phyloP scores from a whole-genome alignment of 805 yeast genomes.

The Wickerhamomyces xylosicus region DNA sequence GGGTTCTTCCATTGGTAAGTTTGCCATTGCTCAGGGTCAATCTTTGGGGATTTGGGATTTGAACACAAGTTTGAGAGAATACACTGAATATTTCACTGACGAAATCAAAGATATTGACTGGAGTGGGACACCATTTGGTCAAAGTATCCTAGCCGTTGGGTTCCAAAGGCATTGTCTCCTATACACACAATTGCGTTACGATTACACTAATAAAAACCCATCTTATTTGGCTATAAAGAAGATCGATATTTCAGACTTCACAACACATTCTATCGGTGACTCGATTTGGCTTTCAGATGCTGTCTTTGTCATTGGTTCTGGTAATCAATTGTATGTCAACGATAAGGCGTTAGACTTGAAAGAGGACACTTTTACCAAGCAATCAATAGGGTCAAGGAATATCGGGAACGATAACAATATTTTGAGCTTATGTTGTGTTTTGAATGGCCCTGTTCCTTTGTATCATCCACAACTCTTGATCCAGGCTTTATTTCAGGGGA shows the following conservation, averaged over 20 bases:
- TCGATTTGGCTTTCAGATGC: slow-evolving; percentile 81
- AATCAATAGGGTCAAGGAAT: slow-evolving; percentile 48
- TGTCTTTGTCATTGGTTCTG: slow-evolving; percentile 72
- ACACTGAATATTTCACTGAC: slow-evolving; percentile 30
- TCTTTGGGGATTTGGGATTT: slow-evolving; percentile 74
- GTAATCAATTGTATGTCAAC: slow-evolving; percentile 80
- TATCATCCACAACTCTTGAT: slow-evolving; percentile 86
- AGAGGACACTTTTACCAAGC: slow-evolving; percentile 37
- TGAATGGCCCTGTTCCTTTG: slow-evolving; percentile 84
- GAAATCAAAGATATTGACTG: slow-evolving; percentile 71
- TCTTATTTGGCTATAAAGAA: slow-evolving; percentile 68
- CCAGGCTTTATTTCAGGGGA: slow-evolving; percentile 60
- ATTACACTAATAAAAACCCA: slow-evolving; percentile 74
- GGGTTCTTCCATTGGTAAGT: slow-evolving; percentile 67
- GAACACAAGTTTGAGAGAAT: slow-evolving; percentile 56
- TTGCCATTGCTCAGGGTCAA: slow-evolving; percentile 59
- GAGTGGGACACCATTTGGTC: slow-evolving; percentile 60
- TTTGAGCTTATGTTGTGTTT: slow-evolving; percentile 59
- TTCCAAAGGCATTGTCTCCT: slow-evolving; percentile 52
- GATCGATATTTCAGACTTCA: slow-evolving; percentile 59
- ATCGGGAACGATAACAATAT: slow-evolving; percentile 40
- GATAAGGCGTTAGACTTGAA: slow-evolving; percentile 53
- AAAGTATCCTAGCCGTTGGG: slow-evolving; percentile 74
- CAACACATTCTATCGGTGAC: slow-evolving; percentile 80
- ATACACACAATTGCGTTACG: slow-evolving; percentile 78